Conservation (phyloP, 2,329 filamentous ascomycete species). For the Dactylellina sp. region DNA sequence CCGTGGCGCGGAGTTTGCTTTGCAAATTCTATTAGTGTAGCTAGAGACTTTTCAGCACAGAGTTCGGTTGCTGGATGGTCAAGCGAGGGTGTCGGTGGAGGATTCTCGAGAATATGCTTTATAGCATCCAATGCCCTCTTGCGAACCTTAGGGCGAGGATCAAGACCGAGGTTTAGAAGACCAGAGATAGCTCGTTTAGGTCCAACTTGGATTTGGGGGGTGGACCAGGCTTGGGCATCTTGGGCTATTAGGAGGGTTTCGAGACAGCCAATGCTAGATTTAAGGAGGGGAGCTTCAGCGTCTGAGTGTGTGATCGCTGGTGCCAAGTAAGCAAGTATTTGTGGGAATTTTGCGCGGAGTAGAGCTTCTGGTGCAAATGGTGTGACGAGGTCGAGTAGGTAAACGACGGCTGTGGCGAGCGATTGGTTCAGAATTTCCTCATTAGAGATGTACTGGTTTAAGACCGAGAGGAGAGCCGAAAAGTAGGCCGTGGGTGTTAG, state of each 20-base stretch:
- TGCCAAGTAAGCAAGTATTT: constrained; percentile 87
- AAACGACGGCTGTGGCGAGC: constrained; percentile 85
- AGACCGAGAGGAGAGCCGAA: constrained; percentile 88
- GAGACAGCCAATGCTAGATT: constrained; percentile 89
- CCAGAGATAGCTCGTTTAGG: constrained; percentile 89
- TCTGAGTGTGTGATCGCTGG: constrained; percentile 83
- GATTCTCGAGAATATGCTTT: constrained; percentile 81
- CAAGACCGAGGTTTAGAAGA: constrained; percentile 83
- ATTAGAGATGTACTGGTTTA: constrained; percentile 78
- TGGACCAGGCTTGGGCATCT: constrained; percentile 86
- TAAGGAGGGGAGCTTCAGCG: constrained; percentile 85
- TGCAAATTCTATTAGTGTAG: constrained; percentile 80
- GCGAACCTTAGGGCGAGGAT: constrained; percentile 90
- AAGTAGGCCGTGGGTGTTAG: constrained; percentile 92
- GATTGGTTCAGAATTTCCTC: constrained; percentile 80
- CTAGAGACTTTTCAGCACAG: constrained; percentile 90
- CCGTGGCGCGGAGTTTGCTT: constrained; percentile 77
- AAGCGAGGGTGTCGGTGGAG: constrained; percentile 88
- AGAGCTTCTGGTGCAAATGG: constrained; percentile 85
- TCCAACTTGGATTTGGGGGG: constrained; percentile 83
- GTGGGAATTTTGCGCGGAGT: constrained; percentile 92
- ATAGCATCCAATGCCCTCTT: constrained; percentile 93
- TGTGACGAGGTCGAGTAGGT: constrained; percentile 92
- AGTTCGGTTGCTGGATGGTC: constrained; percentile 96
- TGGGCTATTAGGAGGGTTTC: constrained; percentile 92